Base-by-base conservation (phyloP, 2,329 filamentous ascomycete genomes). In the Penicillium italicum region DNA sequence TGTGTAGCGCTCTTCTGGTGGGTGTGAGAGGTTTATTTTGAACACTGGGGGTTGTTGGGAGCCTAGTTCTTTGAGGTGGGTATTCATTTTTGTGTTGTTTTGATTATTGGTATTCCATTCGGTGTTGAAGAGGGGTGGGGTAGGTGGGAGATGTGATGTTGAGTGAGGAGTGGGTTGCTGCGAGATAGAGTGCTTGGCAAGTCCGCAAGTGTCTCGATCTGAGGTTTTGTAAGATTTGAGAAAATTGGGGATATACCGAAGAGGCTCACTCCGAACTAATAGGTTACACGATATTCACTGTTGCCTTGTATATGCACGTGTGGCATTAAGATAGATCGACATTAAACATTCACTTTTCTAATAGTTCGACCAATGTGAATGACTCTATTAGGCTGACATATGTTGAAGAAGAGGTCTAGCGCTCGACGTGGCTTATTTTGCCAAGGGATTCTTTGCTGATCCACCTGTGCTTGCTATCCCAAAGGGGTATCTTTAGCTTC, bases 1-100 rank as follows among this genome's bases (percentile, higher is more conserved):
- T 18, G 73, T 66, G 67, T 85, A 86, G 48, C 83, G 77, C 56
- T 80, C 67, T 28, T 71, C 65, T 2, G 83, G 82, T 0, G 81
- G 76, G 2, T 79, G 75, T 2, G 80, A 81, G 3, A 85, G 75
- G 60, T 86, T 78, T 59, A 85, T 84, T 12, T 61, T 73, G 63
- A 77, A 80, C 10, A 66, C 62, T 8, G 77, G 77, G 12, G 67
- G 66, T 12, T 50, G 48, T 30, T 66, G 56, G 12, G 56, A 59
- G 8, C 36, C 16, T 18, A 40, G 38, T 10, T 36, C 28, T 18
- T 24, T 40, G 10, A 31, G 10, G 4, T 20, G 18, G 10, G 45
- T 12, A 16, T 24, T n/a, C 49, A 53, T 57, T 49, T n/a, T 45
- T 20, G 20, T 11, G 3, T 40, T 41, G 30, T 24, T 18, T 31